These are phyloP conservation scores for Voacanga thouarsii DNA, from an alignment of 257 asterid genomes.

Conservation along the genomic window DNA sequence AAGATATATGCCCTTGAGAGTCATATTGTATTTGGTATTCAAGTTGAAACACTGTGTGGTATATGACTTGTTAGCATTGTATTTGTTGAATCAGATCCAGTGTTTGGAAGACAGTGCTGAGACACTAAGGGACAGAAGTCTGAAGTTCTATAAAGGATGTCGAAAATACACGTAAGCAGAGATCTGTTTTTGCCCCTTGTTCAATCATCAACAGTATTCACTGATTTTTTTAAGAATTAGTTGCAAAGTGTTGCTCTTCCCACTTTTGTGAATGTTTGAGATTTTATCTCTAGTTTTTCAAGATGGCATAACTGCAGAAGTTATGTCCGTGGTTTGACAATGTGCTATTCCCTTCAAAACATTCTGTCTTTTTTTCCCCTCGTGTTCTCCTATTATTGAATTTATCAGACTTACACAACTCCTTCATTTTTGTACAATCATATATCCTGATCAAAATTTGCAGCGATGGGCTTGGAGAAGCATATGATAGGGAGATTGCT, in stretches of 20 bases:
- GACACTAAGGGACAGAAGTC: constrained; percentile 67
- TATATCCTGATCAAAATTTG: constrained; percentile 27
- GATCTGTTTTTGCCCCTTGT: constrained; percentile 8
- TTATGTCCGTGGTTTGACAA: neutral
- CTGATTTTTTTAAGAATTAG: neutral
- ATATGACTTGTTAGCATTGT: constrained; percentile 22
- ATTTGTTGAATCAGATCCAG: constrained; percentile 67
- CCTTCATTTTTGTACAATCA: neutral
- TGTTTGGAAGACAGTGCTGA: constrained; percentile 90
- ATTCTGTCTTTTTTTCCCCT: neutral
- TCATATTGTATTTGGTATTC: constrained; percentile 6
- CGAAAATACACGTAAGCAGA: constrained; percentile 82
- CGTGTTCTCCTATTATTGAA: neutral
- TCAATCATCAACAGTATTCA: constrained; percentile 4
- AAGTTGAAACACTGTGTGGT: constrained; percentile 8
- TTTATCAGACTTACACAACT: neutral
- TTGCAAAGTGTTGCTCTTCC: neutral
- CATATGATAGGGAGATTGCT: constrained; percentile 82
- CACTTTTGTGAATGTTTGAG: neutral
- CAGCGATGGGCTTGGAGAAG: constrained; percentile 99
- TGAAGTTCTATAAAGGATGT: constrained; percentile 89
- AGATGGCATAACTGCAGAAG: neutral
- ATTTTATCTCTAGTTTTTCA: neutral
- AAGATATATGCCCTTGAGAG: neutral
- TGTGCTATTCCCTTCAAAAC: neutral